Evolutionary conservation across 768 basidiomycete genomes (phyloP).

Genomic region (Lactarius sp.): DNA sequence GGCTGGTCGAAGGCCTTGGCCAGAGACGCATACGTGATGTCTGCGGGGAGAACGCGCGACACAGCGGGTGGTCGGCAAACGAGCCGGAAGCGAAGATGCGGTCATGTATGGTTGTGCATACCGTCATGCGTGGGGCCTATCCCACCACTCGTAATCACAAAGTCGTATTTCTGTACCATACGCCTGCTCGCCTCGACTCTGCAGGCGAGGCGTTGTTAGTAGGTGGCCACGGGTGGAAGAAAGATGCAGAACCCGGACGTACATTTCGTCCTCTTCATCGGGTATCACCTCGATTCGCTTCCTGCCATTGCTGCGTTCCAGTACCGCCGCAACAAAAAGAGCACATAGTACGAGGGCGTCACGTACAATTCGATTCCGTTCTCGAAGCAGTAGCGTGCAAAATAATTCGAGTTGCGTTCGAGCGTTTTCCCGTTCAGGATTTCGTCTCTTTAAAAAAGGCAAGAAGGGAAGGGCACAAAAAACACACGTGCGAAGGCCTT

Average conservation of each 20-base stretch:
- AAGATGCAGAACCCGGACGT: constrained; percentile 29
- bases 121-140: constrained; percentile 91
- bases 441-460: constrained; percentile 56
- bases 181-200: constrained; percentile 78
- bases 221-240: not conserved
- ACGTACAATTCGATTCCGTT: constrained; percentile 73
- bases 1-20: constrained; percentile 76
- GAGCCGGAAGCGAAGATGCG: not conserved
- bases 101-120: constrained; percentile 31
- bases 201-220: not conserved
- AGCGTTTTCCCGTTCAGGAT: constrained; percentile 90
- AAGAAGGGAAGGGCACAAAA: no score
- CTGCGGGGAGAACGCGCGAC: constrained; percentile 33
- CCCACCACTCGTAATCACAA: constrained; percentile 87
- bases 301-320: constrained; percentile 36
- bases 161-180: constrained; percentile 78
- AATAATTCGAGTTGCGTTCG: constrained; percentile 79
- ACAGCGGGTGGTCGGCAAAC: not conserved
- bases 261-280: constrained; percentile 90
- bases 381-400: constrained; percentile 86
- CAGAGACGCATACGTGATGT: constrained; percentile 87
- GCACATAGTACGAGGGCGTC: constrained; percentile 17
- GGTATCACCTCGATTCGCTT: constrained; percentile 89
- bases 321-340: constrained; percentile 20
- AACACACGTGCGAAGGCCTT: not conserved